phyloP scores from a whole-genome alignment of 208 protist species.

The Leishmania arabica region DNA sequence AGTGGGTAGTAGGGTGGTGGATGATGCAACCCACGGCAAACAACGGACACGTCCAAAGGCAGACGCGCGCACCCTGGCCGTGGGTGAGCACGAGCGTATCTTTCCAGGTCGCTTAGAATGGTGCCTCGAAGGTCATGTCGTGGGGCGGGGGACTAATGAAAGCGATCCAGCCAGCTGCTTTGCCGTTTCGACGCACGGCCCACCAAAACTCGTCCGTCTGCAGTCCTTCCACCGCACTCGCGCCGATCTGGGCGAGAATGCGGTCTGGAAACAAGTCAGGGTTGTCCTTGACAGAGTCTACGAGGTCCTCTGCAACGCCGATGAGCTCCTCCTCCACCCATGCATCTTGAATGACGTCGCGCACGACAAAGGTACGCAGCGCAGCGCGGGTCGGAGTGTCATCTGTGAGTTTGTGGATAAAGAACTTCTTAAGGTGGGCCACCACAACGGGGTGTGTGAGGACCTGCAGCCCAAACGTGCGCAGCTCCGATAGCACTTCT shows the following conservation, averaged over 20 bases:
- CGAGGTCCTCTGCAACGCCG: conserved; percentile 51
- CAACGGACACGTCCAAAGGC: background rate
- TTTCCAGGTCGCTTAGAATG: conserved; percentile 6
- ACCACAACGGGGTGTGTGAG: conserved; percentile 53
- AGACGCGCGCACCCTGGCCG: background rate
- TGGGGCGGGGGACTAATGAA: conserved; percentile 55
- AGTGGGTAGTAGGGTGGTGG: background rate
- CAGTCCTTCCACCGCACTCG: conserved; percentile 44
- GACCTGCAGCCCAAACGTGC: conserved; percentile 56
- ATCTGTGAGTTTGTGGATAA: conserved; percentile 53
- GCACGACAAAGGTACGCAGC: conserved; percentile 69
- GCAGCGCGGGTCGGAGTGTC: conserved; percentile 50
- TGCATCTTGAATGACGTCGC: conserved; percentile 70
- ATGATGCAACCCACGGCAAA: background rate
- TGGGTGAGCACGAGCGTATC: background rate
- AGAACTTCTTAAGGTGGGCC: conserved; percentile 55
- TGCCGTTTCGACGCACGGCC: conserved; percentile 29
- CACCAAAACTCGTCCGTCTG: conserved; percentile 41
- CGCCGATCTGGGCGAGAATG: conserved; percentile 51
- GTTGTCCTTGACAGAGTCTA: conserved; percentile 56
- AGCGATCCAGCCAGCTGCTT: conserved; percentile 45
- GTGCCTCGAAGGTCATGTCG: conserved; percentile 29
- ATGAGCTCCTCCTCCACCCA: conserved; percentile 89
- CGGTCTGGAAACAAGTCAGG: conserved; percentile 51
- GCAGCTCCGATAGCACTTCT: conserved; percentile 58